Evolutionary conservation across 768 basidiomycete species (phyloP), one percentile per base, ranked within the genome.

Genomic region (Phylloporus arenicola): DNA sequence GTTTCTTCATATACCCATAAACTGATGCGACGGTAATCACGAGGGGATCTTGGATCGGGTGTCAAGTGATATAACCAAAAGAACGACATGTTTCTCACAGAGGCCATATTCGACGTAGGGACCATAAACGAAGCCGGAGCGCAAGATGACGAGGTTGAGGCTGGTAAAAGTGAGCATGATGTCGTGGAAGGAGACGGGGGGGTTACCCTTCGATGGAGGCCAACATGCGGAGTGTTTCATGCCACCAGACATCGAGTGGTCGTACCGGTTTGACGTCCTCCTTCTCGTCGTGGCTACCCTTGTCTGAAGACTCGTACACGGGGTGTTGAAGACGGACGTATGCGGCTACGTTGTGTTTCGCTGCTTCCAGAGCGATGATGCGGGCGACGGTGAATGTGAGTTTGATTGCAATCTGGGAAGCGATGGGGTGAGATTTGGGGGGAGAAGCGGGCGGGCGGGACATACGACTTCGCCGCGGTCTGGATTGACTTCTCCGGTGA

Each of bases 241-340:
- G 91, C 88, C 89, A 92, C 91, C 91, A 93, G 16, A 73, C 80
- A 16, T 91, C 90, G 52, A 83, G 68, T 6, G 81, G 77, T 40
- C 82, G 84, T 17, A 72, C 68, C 11, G 91, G 89, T 61, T 86
- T 86, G 43, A 83, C 68, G 50, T 85, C 82, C 41, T 87, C 84
- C 63, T 82, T 84, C 72, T 92, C 91, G 47, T 80, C 73, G 53
- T 82, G 77, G 16, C 72, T 54, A 35, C 76, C 77, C 65, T 88
- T 90, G 53, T 79, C 80, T 8, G 80, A 72, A 19, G 82, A 83
- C 60, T 88, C 82, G 64, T 92, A 92, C 64, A 84, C 88, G 24
- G 88, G 86, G 22, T 82, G 83, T 49, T 85, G 83, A 16, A 90
- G 68, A 39, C 91, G 81, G 47, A 89, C 77, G 58, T 88, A 92